phyloP scores from a whole-genome alignment of 768 basidiomycete genomes.

The Tricholomella constricta region DNA sequence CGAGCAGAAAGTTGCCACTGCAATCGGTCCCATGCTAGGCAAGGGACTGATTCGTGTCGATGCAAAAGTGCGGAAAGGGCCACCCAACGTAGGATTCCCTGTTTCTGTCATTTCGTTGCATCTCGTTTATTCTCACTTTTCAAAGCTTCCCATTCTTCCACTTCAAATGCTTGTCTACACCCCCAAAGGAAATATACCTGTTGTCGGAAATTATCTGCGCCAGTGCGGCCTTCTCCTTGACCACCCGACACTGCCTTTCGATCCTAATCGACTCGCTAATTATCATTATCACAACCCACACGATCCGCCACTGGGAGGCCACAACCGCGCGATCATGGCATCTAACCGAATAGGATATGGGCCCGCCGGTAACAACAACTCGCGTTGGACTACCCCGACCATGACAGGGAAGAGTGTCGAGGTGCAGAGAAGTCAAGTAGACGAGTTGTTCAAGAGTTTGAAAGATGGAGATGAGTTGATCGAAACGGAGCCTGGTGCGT shows the following conservation, averaged over 20 bases:
- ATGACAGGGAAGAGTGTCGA: conserved; percentile 80
- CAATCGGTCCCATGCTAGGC: conserved; percentile 81
- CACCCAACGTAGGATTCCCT: conserved; percentile 49
- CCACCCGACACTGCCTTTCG: conserved; percentile 74
- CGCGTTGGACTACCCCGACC: conserved; percentile 60
- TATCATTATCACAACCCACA: conserved; percentile 89
- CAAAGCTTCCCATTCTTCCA: conserved; percentile 77
- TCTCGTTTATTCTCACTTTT: background rate
- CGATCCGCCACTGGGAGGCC: conserved; percentile 74
- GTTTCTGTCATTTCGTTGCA: conserved; percentile 18
- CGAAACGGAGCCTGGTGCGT: conserved; percentile 84
- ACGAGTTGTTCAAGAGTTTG: conserved; percentile 89
- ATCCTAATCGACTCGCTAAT: conserved; percentile 58
- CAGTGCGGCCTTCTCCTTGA: conserved; percentile 71
- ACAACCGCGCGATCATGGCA: conserved; percentile 41
- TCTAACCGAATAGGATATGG: conserved; percentile 44
- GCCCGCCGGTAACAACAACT: conserved; percentile 29
- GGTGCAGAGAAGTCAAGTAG: conserved; percentile 90
- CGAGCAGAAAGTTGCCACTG: conserved; percentile 81
- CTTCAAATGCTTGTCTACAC: conserved; percentile 90
- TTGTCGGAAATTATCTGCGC: conserved; percentile 77
- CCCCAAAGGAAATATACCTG: conserved; percentile 87
- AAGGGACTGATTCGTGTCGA: conserved; percentile 83
- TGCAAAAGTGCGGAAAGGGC: conserved; percentile 69
- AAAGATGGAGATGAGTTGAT: conserved; percentile 83